phyloP scores from a whole-genome alignment of 2,329 filamentous ascomycete genomes.

The Ascochyta rabiei region DNA sequence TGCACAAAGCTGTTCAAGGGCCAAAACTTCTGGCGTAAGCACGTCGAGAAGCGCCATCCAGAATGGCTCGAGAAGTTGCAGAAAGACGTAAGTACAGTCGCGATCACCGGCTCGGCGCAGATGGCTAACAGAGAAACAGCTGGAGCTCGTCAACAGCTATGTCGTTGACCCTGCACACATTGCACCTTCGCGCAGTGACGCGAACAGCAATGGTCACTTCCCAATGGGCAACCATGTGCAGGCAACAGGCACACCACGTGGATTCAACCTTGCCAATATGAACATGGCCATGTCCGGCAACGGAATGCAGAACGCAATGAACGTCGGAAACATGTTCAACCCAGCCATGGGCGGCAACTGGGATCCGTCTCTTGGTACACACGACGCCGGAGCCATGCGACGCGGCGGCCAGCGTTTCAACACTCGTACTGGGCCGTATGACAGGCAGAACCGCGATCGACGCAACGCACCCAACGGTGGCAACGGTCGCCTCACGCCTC shows the following conservation, averaged over 20 bases:
- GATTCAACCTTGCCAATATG: conserved; percentile 84
- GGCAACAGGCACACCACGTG: conserved; percentile 82
- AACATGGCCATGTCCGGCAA: conserved; percentile 63
- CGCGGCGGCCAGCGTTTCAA: conserved; percentile 48
- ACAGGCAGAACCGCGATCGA: conserved; percentile 46
- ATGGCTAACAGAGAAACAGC: conserved; percentile 56
- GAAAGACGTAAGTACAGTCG: conserved; percentile 71
- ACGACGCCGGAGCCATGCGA: conserved; percentile 53
- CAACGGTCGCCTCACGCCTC: conserved; percentile 55
- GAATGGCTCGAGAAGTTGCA: conserved; percentile 85
- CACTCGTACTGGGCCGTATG: conserved; percentile 50
- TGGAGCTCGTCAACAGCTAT: conserved; percentile 90
- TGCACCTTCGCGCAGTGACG: conserved; percentile 88
- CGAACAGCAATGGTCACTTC: conserved; percentile 95
- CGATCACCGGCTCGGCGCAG: not conserved
- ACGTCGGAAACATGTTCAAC: conserved; percentile 57
- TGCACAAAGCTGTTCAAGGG: conserved; percentile 98
- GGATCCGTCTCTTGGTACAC: conserved; percentile 57
- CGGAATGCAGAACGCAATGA: conserved; percentile 50
- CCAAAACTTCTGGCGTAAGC: conserved; percentile 96
- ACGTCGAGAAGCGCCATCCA: conserved; percentile 91
- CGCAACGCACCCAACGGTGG: conserved; percentile 56
- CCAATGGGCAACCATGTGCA: conserved; percentile 75
- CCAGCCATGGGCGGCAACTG: conserved; percentile 56
- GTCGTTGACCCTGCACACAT: conserved; percentile 95